phyloP scores from a whole-genome alignment of 2,329 filamentous ascomycete genomes.

The Beauveria asiatica region DNA sequence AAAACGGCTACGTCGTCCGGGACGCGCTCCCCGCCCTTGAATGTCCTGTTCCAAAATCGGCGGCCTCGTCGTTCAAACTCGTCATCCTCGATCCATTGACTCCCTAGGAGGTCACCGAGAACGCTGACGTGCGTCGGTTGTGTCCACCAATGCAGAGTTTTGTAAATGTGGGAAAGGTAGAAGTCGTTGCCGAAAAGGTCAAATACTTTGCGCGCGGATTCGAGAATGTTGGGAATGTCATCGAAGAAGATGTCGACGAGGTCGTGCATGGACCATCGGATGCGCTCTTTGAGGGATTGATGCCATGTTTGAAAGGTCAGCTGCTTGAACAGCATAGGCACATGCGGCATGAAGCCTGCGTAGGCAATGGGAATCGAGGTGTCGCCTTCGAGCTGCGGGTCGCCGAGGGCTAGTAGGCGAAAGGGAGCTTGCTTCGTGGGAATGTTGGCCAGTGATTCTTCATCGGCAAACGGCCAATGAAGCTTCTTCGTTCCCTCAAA shows the following conservation, averaged over 20 bases:
- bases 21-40: slow-evolving; percentile 59
- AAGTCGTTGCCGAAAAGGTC: slow-evolving; percentile 91
- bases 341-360: slow-evolving; percentile 45
- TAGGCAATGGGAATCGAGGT: slow-evolving; percentile 62
- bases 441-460: slow-evolving; percentile 15
- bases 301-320: slow-evolving; percentile 38
- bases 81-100: slow-evolving; percentile 83
- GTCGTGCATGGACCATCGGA: slow-evolving; percentile 48
- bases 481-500: slow-evolving; percentile 30
- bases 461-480: slow-evolving; percentile 31
- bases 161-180: slow-evolving; percentile 89
- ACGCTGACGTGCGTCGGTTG: slow-evolving; percentile 80
- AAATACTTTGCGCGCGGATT: slow-evolving; percentile 66
- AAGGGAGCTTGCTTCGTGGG: slow-evolving; percentile 56
- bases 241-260: slow-evolving; percentile 52
- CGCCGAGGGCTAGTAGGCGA: slow-evolving; percentile 76
- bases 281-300: slow-evolving; percentile 40
- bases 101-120: slow-evolving; percentile 83
- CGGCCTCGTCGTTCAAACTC: slow-evolving; percentile 70
- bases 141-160: slow-evolving; percentile 75
- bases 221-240: slow-evolving; percentile 60
- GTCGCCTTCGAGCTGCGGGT: slow-evolving; percentile 91
- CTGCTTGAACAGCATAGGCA: slow-evolving; percentile 37
- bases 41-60: slow-evolving; percentile 75
- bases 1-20: slow-evolving; percentile 43